These are phyloP conservation scores for Ramaria sp. DNA, from an alignment of 768 basidiomycete species.

Conservation along the genomic window DNA sequence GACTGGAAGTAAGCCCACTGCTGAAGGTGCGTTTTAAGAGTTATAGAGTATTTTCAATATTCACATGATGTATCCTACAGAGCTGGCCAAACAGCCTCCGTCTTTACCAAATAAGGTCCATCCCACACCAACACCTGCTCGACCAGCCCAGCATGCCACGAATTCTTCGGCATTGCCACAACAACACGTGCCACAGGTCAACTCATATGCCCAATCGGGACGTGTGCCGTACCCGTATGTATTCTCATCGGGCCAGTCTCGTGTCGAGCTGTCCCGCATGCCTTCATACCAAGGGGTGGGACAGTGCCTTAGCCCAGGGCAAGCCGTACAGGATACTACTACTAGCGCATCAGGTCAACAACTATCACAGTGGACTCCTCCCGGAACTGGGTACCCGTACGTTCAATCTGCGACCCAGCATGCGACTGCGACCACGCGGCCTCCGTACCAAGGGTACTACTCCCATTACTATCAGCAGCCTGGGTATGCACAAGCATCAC, in stretches of 20 bases:
- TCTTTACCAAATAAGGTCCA: neutral
- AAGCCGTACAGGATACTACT: neutral
- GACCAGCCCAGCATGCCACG: neutral
- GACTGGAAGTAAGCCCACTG: slow-evolving; percentile 2
- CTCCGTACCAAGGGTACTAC: neutral
- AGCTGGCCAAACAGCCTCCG: neutral
- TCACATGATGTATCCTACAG: neutral
- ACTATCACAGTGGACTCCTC: neutral
- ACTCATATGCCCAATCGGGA: neutral
- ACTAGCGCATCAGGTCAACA: neutral
- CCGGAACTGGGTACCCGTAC: neutral
- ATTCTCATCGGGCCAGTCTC: neutral
- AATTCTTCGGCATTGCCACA: no score
- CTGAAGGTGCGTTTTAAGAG: neutral
- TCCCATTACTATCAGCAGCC: neutral
- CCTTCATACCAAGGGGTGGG: neutral
- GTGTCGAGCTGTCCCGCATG: neutral
- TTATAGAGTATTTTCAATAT: neutral
- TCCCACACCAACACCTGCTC: neutral
- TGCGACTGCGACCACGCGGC: no score
- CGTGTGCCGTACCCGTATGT: neutral
- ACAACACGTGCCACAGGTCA: neutral
- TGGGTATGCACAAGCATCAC: neutral
- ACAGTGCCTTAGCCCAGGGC: neutral
- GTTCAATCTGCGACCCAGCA: no score